Evolutionary conservation across 768 basidiomycete species (phyloP), one percentile per base, ranked within the genome.

Genomic region (Lactarius indigo): DNA sequence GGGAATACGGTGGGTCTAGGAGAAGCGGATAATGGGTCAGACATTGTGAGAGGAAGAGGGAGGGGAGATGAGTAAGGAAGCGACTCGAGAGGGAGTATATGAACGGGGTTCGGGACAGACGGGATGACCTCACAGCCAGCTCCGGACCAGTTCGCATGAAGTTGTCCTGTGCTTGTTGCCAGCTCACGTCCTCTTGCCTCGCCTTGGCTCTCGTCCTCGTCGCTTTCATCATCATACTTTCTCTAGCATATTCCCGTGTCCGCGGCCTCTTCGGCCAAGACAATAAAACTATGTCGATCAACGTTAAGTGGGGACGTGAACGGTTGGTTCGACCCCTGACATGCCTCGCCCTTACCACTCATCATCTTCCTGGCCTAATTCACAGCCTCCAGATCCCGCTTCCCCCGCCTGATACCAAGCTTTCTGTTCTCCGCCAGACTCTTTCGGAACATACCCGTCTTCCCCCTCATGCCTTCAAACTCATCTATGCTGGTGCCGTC

Each of bases 401-500:
- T 6, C 89, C 91, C 9, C 77, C 83, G 0, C 84, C 81, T 23
- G 73, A 82, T 60, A 85, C 90, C 0, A 83, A 83, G 15, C 83
- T 95, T 57, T 79, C 79, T 30, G 76, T 77, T 9, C 76, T 96
- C 60, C 83, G 90, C 44, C 70, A 80, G 4, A 80, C 83, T 26
- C 79, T 97, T 59, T 88, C 92, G 17, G 82, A 87, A 6, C 85
- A 89, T 72, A 95, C 92, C 2, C 87, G 87, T 62, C 82, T 98
- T 15, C 85, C 89, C 0, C 75, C 77, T 33, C 73, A 83, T 69
- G 83, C 84, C 33, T 92, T 97, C 83, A 93, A 94, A 75, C 84
- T 98, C 73, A 87, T 98, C 69, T 88, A 91, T 78, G 86, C 90
- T 56, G 96, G 96, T 44, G 94, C 92, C 1, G 85, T 97, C 76